Evolutionary conservation across 768 basidiomycete genomes (phyloP).

Genomic region (Rhizopogon vesiculosus): DNA sequence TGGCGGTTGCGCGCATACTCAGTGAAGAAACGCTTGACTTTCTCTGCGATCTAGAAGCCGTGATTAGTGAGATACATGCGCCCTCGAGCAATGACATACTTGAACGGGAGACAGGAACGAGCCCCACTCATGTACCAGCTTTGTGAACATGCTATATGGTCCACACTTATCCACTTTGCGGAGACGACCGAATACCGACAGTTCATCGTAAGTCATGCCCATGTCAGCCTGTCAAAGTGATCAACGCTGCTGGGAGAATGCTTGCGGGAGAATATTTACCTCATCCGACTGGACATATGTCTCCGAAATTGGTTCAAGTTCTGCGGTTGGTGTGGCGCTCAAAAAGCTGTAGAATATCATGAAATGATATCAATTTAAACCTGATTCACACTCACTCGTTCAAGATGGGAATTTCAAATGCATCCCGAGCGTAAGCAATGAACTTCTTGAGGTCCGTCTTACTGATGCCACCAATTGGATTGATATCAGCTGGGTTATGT

Average conservation of each 20-base stretch:
- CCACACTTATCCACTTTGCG: constrained; percentile 97
- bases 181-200: constrained; percentile 88
- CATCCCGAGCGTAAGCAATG: constrained; percentile 74
- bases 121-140: constrained; percentile 93
- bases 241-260: not conserved
- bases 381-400: constrained; percentile 45
- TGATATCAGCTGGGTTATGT: constrained; percentile 72
- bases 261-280: constrained; percentile 35
- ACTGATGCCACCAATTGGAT: constrained; percentile 97
- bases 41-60: constrained; percentile 76
- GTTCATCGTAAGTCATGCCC: constrained; percentile 99
- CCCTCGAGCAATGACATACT: constrained; percentile 34
- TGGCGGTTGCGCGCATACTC: constrained; percentile 95
- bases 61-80: not conserved
- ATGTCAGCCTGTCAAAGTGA: constrained; percentile 69
- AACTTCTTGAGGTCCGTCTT: constrained; percentile 97
- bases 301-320: constrained; percentile 92
- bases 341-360: constrained; percentile 60
- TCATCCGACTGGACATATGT: constrained; percentile 96
- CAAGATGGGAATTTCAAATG: constrained; percentile 85
- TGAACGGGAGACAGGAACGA: constrained; percentile 75
- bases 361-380: not conserved
- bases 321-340: constrained; percentile 89
- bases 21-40: constrained; percentile 97
- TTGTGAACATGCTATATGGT: constrained; percentile 96